Evolutionary conservation across 2,329 filamentous ascomycete genomes (phyloP).

Genomic region (Aureobasidium melanogenum): DNA sequence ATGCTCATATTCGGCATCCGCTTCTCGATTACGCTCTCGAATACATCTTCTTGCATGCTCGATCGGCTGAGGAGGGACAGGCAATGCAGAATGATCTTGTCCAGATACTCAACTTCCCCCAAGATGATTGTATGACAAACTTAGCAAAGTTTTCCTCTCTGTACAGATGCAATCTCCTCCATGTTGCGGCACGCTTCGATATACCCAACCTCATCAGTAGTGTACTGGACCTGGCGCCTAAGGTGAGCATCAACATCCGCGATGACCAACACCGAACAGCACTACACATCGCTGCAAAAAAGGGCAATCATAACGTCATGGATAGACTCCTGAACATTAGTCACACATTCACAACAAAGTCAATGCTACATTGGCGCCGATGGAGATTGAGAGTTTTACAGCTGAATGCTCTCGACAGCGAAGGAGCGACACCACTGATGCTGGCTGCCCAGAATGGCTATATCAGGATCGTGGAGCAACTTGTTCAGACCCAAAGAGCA

Average conservation of each 20-base stretch:
- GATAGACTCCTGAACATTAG: background rate
- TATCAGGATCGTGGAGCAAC: background rate
- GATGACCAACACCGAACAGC: background rate
- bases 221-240: background rate
- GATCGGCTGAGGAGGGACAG: background rate
- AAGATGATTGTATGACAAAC: background rate
- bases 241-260: background rate
- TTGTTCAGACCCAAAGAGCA: background rate
- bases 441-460: background rate
- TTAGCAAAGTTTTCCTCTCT: background rate
- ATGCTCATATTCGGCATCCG: background rate
- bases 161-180: too few relatives aligned
- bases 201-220: background rate
- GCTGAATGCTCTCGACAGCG: background rate
- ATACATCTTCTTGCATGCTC: too few relatives aligned
- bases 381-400: background rate
- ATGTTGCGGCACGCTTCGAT: background rate
- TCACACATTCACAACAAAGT: background rate
- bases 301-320: background rate
- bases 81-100: background rate
- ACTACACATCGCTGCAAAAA: background rate
- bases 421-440: background rate
- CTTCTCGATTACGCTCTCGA: background rate
- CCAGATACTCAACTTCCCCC: conserved; percentile 11
- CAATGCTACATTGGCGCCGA: background rate